Evolutionary conservation across 345 rosid species (phyloP), one percentile per base, ranked within the genome.

Genomic region (Brassica napus): DNA sequence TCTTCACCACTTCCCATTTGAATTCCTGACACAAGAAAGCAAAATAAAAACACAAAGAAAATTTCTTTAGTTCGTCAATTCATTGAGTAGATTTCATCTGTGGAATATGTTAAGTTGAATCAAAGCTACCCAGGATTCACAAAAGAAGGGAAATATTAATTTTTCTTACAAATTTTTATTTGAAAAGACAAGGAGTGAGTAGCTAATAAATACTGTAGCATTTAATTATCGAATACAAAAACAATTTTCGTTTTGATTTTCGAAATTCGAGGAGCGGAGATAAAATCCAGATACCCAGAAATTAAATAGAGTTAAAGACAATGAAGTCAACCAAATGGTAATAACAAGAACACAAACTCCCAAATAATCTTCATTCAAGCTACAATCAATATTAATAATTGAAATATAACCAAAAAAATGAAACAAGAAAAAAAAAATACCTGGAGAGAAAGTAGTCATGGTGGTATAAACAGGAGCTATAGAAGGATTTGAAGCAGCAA

Each of bases 371-470:
- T 47, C 6, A 68, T 24, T 49, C 61, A 55, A 49, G 39, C 61
- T 49, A 24, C 5, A 15, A 52, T 69, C 8, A 68, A 4, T 6
- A 23, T 24, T 68, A 68, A 42, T 42, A 14, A 42, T 67, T 42
- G 55, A 6, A 67, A 60, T 52, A 52, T 52, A 52, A 59, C 10
- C 4, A 39, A 6, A 24, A 2, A 68, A 44, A 44, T 5, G 55
- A 11, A 68, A 67, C 23, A n/a, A 61, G 34, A 18, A 21, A 10
- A 34, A 16, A 28, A 73, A 18, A 14, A 11, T 77, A 91, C 92
- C 90, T 81, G 94, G 91, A 82, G 92, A 86, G 35, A 83, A 82
- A 11, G 88, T 83, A 76, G 86, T 64, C 89, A 87, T 79, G 75
- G 92, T 74, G 84, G 86, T 7, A 32, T 83, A 82, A 47, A 83